Base-by-base conservation (phyloP, 805 yeast genomes). In the Cyberlindnera mrakii region DNA sequence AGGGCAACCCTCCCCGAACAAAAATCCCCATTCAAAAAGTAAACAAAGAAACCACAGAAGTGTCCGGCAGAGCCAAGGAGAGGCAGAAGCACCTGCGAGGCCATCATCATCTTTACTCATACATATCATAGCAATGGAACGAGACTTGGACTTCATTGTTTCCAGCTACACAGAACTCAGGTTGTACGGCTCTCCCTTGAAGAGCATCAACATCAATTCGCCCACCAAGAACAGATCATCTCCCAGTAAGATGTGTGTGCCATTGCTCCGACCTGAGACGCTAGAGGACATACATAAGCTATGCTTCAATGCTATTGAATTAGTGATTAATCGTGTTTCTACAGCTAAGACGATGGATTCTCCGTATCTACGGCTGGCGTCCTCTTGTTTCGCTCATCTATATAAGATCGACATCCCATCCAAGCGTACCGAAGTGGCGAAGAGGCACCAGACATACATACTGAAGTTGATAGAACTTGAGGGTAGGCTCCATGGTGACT, bases 381-480 rank as follows among this genome's bases (percentile, higher is more conserved):
- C 60, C 3, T 47, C 49, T 1, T 46, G 57, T 13, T 58, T 58
- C 36, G 20, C n/a, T 11, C 56, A 54, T 33, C 35, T 58, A 20
- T 53, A 55, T 49, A 45, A 36, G 33, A 29, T 51, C 17, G 45
- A 49, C 5, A 14, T 41, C 19, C 42, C 42, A 2, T n/a, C 32
- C 6, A 42, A 40, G 35, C 39, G 27, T 10, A 19, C 17, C 3
- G 51, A 44, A 8, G 17, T 55, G 2, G 15, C 32, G 0, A 57
- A 50, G 38, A 51, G 40, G 33, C 59, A 55, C 40, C 54, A 54
- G 30, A 33, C 30, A 3, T 55, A 43, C 35, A 52, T 57, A 9
- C 38, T 55, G 30, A 52, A 44, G 35, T 42, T 55, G 19, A 44
- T 58, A 10, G 61, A 57, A 13, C 37, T 58, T 5, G 62, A 57